These are phyloP conservation scores for Sphaerulina populicola DNA, from an alignment of 2,329 filamentous ascomycete species.

Conservation along the genomic window DNA sequence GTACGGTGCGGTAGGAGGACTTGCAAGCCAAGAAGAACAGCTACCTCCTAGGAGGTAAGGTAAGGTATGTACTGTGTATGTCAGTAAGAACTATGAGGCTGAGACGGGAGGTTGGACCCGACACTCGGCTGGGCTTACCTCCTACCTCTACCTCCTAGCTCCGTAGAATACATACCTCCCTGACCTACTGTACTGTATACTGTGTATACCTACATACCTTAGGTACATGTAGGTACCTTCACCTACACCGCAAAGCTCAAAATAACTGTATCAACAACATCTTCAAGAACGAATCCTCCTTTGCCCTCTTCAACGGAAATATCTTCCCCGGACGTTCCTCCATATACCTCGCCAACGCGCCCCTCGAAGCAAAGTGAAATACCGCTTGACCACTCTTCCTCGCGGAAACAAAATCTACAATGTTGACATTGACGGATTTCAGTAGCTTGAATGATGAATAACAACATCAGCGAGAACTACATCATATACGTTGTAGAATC, in stretches of 20 bases:
- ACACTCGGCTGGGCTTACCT: too few relatives aligned
- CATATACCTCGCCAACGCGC: conserved; percentile 16
- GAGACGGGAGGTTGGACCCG: too few relatives aligned
- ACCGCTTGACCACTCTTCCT: conserved; percentile 3
- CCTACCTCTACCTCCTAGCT: too few relatives aligned
- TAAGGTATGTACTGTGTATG: too few relatives aligned
- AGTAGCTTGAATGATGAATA: conserved; percentile 7
- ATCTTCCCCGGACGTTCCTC: conserved; percentile 3
- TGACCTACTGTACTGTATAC: too few relatives aligned
- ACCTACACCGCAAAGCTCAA: not conserved
- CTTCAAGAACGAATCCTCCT: conserved; percentile 15
- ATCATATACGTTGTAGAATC: not conserved
- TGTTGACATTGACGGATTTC: conserved; percentile 16
- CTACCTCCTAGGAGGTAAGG: too few relatives aligned
- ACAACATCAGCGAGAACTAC: not conserved
- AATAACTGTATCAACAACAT: conserved; percentile 15
- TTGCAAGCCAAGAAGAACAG: too few relatives aligned
- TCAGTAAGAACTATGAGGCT: too few relatives aligned
- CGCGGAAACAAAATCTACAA: conserved; percentile 18
- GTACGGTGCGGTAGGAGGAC: too few relatives aligned
- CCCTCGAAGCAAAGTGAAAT: conserved; percentile 5
- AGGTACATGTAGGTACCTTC: too few relatives aligned
- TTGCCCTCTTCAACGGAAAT: conserved; percentile 19
- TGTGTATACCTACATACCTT: too few relatives aligned
- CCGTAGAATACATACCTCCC: too few relatives aligned